A percentile compares a stretch with the other conserved stretches of the same genome.
Evolutionary conservation across 139 green algal genomes (phyloP).

Genomic region (Chara braunii): DNA sequence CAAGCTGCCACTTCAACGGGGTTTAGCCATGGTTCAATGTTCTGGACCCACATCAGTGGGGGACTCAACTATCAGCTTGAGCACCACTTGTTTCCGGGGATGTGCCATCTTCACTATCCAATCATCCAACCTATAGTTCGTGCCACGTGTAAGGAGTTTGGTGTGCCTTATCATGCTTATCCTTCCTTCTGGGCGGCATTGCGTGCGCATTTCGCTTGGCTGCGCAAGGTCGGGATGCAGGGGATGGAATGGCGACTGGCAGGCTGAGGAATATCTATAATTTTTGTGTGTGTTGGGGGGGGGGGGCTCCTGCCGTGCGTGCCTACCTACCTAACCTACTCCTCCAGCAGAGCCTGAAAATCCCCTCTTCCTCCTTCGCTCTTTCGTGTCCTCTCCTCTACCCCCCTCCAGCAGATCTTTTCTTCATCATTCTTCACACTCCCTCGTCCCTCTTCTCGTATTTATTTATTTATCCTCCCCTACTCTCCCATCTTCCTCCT

Average conservation of each 20-base stretch:
- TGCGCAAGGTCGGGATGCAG: conserved; percentile 25
- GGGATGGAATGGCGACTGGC: conserved; percentile 5
- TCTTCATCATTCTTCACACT: background rate
- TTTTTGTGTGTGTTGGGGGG: too few relatives aligned
- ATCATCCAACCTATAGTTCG: conserved; percentile 39
- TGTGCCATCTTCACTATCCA: conserved; percentile 52
- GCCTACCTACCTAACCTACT: background rate
- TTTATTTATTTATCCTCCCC: too few relatives aligned
- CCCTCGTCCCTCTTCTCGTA: too few relatives aligned
- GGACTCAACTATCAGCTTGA: conserved; percentile 61
- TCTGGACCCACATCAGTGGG: conserved; percentile 64
- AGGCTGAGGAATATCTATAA: conserved; percentile 8
- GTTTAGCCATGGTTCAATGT: conserved; percentile 55
- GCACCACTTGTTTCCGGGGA: conserved; percentile 51
- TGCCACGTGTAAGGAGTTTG: conserved; percentile 42
- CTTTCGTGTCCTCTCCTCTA: background rate
- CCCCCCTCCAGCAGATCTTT: background rate
- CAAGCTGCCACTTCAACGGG: conserved; percentile 50
- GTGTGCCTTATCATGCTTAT: conserved; percentile 42
- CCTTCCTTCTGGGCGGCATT: conserved; percentile 43
- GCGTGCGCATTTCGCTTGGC: conserved; percentile 33
- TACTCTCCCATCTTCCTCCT: too few relatives aligned
- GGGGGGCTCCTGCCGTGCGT: background rate
- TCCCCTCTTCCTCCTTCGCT: background rate
- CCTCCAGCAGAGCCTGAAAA: background rate